Evolutionary conservation across 805 yeast genomes (phyloP).

Genomic region (Lipomyces kockii): DNA sequence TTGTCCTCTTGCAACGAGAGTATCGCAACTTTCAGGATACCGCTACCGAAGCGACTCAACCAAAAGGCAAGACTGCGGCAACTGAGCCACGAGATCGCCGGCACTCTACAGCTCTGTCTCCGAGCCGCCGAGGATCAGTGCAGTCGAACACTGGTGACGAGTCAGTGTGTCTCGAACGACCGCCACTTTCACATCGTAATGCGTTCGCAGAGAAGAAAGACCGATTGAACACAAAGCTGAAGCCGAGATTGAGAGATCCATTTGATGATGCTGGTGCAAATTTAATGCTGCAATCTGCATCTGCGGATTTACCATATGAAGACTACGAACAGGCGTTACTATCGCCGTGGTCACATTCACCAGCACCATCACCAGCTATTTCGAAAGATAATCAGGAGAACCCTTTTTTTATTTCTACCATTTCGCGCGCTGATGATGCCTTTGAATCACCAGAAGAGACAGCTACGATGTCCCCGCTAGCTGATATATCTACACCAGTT

Average conservation of each 20-base stretch:
- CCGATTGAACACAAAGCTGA: neutral
- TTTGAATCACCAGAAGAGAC: conserved; percentile 37
- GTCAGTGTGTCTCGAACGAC: conserved; percentile 12
- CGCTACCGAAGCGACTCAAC: neutral
- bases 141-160: conserved; percentile 15
- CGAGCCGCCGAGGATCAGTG: neutral
- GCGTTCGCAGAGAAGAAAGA: conserved; percentile 7
- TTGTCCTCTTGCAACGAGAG: conserved; percentile 42
- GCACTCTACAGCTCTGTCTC: neutral
- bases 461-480: conserved; percentile 4
- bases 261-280: conserved; percentile 14
- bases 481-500: conserved; percentile 32
- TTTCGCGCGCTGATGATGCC: conserved; percentile 36
- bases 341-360: conserved; percentile 44
- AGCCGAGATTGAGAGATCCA: conserved; percentile 29
- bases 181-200: conserved; percentile 10
- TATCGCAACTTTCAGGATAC: conserved; percentile 32
- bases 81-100: conserved; percentile 7
- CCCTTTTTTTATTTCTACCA: conserved; percentile 39
- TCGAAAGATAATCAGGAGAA: conserved; percentile 37
- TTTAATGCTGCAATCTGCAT: neutral
- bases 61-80: neutral
- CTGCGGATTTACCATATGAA: conserved; percentile 32
- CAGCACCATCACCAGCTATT: conserved; percentile 45
- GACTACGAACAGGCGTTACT: conserved; percentile 42